Evolutionary conservation across 352 stramenopile species (phyloP), one percentile per base, ranked within the genome.

Genomic region (Globisporangium camurandrum): DNA sequence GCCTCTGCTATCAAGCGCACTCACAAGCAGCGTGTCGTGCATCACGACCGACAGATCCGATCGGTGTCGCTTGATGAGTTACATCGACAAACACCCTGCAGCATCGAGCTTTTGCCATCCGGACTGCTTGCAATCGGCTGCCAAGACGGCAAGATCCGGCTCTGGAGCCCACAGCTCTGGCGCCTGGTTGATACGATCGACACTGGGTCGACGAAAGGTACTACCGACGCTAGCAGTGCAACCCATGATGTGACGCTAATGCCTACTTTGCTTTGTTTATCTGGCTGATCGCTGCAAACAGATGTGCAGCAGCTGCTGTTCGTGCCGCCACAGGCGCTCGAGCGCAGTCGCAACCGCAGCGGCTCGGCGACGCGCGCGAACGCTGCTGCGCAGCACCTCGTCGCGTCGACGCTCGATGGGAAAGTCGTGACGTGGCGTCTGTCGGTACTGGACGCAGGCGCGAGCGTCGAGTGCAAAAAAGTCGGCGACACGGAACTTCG

Each of bases 241-340:
- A n/a, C n/a, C n/a, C n/a, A n/a, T n/a, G n/a, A n/a, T n/a, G n/a
- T n/a, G n/a, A n/a, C n/a, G n/a, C n/a, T n/a, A n/a, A 37, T 16
- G 12, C 3, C 12, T 19, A 19, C 7, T 12, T 39, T 14, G 33
- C 33, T 10, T 38, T 39, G 7, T 5, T 3, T 17, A 2, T 17
- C 19, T 12, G 2, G 11, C 8, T 39, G 17, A 41, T 19, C 5
- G 17, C 20, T 19, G 10, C 17, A 20, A 11, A 7, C 44, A 82
- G 80, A 91, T 46, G 71, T 91, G 1, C 74, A 88, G 50, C 73
- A 88, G 7, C 64, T 88, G 30, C 40, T 79, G 55, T 59, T 91
- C 14, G 53, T 88, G 2, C 72, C 77, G 1, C 64, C 76, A 5
- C 59, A 60, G n/a, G 54, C 58, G 7, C 68, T 69, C 28, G 45